Base-by-base conservation (phyloP, 129 eudicot species). In the Artemisia annua region DNA sequence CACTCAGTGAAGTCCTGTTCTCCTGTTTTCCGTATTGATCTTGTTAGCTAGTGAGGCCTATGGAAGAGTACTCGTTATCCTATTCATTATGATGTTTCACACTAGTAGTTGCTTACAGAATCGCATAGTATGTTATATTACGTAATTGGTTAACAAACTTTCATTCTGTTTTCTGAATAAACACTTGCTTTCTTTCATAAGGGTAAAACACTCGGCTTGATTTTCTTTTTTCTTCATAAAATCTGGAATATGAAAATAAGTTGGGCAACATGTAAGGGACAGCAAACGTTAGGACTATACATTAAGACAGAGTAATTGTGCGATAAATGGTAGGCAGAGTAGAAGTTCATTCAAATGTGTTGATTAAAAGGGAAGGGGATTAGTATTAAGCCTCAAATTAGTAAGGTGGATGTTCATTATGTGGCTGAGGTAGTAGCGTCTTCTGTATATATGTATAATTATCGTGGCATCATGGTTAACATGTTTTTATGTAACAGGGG, bases 401-500 rank as follows among this genome's bases (percentile, higher is more conserved):
- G 18, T 14, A 61, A 59, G 20, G 12, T 14, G 48, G 66, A 61
- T 62, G 44, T 30, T 60, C 7, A 24, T 16, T 26, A 60, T 14
- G 57, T n/a, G 8, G 11, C 32, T 54, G 14, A 8, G 10, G 20
- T 64, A 51, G 35, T 64, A 63, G 7, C 52, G 10, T 17, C 26
- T 18, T 32, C 44, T 53, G 3, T 18, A 11, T 15, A 12, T 22
- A 54, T 51, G 16, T 49, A 50, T 3, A 16, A 28, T 28, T 26
- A 69, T 28, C 53, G 17, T 52, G 73, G n/a, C 61, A 22, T 69
- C 28, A 4, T 52, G 74, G 46, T 56, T 55, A 50, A 70, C 11
- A 66, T 65, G 18, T 69, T 78, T 53, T 78, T 48, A 32, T 51
- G 53, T 63, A n/a, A 81, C 83, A 93, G 98, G 98, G 81, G 96